Conservation (phyloP, 768 basidiomycete species). For the Russula sp. region DNA sequence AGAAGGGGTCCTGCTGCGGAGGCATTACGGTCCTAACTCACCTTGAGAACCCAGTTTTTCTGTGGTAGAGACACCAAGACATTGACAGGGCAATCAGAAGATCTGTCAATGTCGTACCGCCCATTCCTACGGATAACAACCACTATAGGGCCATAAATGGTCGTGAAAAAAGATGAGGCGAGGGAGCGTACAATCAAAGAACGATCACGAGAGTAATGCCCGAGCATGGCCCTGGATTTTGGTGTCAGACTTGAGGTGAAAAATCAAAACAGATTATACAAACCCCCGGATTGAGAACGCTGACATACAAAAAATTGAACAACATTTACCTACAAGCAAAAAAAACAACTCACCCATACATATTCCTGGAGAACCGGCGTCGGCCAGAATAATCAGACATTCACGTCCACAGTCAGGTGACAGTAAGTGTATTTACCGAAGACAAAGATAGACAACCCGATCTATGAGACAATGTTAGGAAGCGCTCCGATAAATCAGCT, state of each 20-base stretch:
- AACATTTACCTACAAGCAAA: neutral
- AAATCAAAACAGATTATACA: constrained; percentile 1
- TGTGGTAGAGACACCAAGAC: constrained; percentile 41
- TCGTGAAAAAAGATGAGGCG: neutral
- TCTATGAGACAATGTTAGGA: neutral
- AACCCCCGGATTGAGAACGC: constrained; percentile 44
- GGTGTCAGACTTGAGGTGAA: constrained; percentile 2
- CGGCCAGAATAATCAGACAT: neutral
- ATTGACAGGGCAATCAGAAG: constrained; percentile 42
- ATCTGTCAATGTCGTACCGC: constrained; percentile 43
- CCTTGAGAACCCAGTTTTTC: constrained; percentile 40
- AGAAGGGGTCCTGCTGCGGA: neutral
- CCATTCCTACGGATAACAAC: constrained; percentile 41
- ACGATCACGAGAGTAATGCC: constrained; percentile 30
- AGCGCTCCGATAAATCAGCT: neutral
- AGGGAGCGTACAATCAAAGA: constrained; percentile 28
- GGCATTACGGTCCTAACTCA: constrained; percentile 19
- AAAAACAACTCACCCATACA: constrained; percentile 23
- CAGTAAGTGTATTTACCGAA: constrained; percentile 31
- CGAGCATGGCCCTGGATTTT: constrained; percentile 23
- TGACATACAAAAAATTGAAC: constrained; percentile 18
- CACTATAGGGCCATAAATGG: constrained; percentile 29
- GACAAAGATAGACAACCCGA: constrained; percentile 34
- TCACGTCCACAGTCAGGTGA: neutral
- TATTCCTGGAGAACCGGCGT: constrained; percentile 9